Evolutionary conservation across 2,329 filamentous ascomycete genomes (phyloP), one percentile per base, ranked within the genome.

Genomic region (Pezizomycotina sp.): DNA sequence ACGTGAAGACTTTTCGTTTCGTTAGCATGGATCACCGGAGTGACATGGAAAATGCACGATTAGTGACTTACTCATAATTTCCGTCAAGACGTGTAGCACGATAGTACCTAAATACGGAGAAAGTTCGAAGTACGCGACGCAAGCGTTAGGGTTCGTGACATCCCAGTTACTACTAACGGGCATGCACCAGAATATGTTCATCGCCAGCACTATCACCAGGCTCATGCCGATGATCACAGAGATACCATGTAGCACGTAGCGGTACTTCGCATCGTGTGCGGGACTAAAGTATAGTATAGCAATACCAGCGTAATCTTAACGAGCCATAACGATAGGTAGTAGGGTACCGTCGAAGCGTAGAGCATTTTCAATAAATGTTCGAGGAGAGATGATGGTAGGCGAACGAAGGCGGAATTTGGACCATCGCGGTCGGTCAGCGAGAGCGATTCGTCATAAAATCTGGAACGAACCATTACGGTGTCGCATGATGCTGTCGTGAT

Each of bases 111-210:
- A 22, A 20, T 36, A 42, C 8, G 29, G 28, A 10, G 16, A 9
- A 19, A 19, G 22, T 8, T 28, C 23, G 8, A 36, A 24, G 13
- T 25, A 36, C 13, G 33, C 27, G 14, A 33, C 10, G 22, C 38
- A 42, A 9, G 21, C 10, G 6, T 27, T 31, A 7, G 33, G 38
- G 9, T 42, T 18, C 5, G 30, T 19, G n/a, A 42, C 22, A 8
- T 36, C 38, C 38, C 38, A 42, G 14, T 42, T 42, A 4, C 34
- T 19, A n/a, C 24, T 36, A 14, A 42, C 16, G 2, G 38, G 38
- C 2, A 16, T 24, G 10, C 38, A 42, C 33, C 34, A 42, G n/a
- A 42, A 34, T 16, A 36, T 33, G n/a, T 37, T 36, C 19, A 42
- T 21, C 5, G 25, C 18, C 6, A 36, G 14, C 20, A 24, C 25